Base-by-base conservation (phyloP, 1,284 basidiomycete genomes). In the Leccinum laetum region DNA sequence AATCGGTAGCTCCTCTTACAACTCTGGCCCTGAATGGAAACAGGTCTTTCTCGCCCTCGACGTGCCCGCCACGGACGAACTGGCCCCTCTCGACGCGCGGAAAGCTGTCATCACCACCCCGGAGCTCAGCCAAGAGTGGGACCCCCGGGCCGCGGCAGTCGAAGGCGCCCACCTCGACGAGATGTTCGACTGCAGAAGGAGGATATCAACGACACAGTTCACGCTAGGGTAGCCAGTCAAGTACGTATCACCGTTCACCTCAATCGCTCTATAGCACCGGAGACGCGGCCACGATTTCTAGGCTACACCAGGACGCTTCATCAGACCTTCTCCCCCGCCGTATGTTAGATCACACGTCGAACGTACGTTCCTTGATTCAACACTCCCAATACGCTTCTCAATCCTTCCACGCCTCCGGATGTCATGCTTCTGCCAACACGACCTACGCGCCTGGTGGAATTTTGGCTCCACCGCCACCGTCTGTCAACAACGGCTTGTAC, bases 151-250 rank as follows among this genome's bases (percentile, higher is more conserved):
- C 4, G 35, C 11, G 35, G 90, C 96, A 64, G 96, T 98, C 9
- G 94, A 98, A 70, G 86, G 89, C 55, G 88, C 94, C 1, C 88
- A 90, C 70, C 79, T 95, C 16, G 79, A 99, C 55, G 96, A 98
- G 77, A 84, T 95, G 79, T 86, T 97, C 64, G 96, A 97, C 75
- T 88, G 90, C 37, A 85, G 86, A 35, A 29, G 26, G 4, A 84
- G 94, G 66, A 91, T 99, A 71, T 86, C 86, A 61, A 95, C 93
- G 81, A 96, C 95, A 1, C 93, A 95, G 71, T 99, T 94, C 76
- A 89, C 90, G 6, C 80, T 99, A 8, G 98, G 97, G 2, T 99
- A 97, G 97, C 97, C 97, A 64, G 95, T 95, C 63, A 97, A 92
- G 93, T 96, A 74, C 75, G 92, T 84, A 46, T 60, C 37, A 32